These are phyloP conservation scores for Coprinopsis cinerea DNA, from an alignment of 768 basidiomycete genomes.

Conservation along the genomic window DNA sequence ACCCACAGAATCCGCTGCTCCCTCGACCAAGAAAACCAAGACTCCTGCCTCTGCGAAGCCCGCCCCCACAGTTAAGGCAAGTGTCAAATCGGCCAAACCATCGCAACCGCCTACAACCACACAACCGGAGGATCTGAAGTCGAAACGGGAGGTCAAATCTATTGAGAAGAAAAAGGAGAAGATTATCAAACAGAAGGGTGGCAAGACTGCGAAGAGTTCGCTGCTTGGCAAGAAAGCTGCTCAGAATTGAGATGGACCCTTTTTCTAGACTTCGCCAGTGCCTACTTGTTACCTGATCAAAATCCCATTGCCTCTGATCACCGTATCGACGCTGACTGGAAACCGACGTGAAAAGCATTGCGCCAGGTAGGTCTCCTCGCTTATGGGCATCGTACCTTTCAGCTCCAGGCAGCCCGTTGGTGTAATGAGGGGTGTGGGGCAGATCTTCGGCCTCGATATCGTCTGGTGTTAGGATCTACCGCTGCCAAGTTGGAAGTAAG, in stretches of 20 bases:
- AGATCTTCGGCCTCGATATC: no score
- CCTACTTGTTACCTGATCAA: no score
- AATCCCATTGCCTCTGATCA: no score
- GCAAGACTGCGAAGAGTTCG: conserved; percentile 49
- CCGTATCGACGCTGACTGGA: no score
- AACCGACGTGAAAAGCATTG: no score
- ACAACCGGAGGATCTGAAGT: conserved; percentile 41
- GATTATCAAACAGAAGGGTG: conserved; percentile 28
- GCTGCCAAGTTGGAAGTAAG: no score
- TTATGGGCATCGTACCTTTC: no score
- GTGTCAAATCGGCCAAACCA: conserved; percentile 12
- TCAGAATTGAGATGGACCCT: conserved; percentile 20
- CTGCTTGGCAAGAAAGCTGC: conserved; percentile 49
- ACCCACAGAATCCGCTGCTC: not conserved
- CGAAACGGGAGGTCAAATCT: conserved; percentile 38
- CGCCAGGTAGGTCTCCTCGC: no score
- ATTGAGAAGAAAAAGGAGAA: conserved; percentile 58
- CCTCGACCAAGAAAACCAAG: not conserved
- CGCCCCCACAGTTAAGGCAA: conserved; percentile 14
- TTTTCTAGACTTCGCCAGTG: conserved; percentile 1
- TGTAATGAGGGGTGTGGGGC: no score
- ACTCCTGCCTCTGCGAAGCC: conserved; percentile 11
- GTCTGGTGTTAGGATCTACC: no score
- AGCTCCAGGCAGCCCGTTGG: no score
- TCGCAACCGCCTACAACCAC: conserved; percentile 20